A percentile compares a stretch with the other conserved stretches of the same genome.
phyloP scores from a whole-genome alignment of 2,329 filamentous ascomycete species.

The Calonectria pteridis region DNA sequence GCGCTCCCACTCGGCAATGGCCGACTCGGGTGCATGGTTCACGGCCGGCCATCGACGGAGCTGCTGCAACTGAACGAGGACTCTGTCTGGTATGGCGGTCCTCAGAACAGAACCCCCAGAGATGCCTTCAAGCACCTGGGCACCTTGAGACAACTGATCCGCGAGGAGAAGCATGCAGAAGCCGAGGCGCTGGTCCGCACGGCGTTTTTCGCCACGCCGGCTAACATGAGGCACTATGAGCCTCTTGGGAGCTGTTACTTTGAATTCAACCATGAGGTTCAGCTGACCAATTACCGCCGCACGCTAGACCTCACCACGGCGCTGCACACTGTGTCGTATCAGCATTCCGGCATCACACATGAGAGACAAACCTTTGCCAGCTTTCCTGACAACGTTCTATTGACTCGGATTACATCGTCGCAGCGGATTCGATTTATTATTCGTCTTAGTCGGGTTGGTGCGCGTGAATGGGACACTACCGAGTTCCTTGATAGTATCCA shows the following conservation, averaged over 20 bases:
- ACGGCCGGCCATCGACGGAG: conserved; percentile 57
- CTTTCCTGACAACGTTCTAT: conserved; percentile 55
- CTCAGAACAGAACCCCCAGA: conserved; percentile 57
- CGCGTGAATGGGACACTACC: conserved; percentile 42
- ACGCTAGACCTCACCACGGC: conserved; percentile 54
- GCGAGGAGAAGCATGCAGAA: conserved; percentile 37
- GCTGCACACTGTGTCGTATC: conserved; percentile 53
- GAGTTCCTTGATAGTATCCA: conserved; percentile 42
- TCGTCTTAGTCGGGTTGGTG: conserved; percentile 39
- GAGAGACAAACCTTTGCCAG: conserved; percentile 57
- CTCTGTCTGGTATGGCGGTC: conserved; percentile 60
- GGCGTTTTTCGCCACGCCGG: conserved; percentile 42
- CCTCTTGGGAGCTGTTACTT: conserved; percentile 51
- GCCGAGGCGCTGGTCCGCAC: conserved; percentile 39
- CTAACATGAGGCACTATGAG: conserved; percentile 46
- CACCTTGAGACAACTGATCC: conserved; percentile 38
- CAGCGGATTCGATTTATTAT: conserved; percentile 39
- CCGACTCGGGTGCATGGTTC: conserved; percentile 56
- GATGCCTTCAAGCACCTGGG: conserved; percentile 35
- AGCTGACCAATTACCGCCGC: conserved; percentile 51
- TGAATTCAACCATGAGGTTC: conserved; percentile 51
- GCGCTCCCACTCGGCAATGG: conserved; percentile 65
- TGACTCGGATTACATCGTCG: conserved; percentile 33
- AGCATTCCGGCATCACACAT: conserved; percentile 45
- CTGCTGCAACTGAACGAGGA: conserved; percentile 61